phyloP scores from a whole-genome alignment of 768 basidiomycete genomes.

The Tylopilus rubrobrunneus region DNA sequence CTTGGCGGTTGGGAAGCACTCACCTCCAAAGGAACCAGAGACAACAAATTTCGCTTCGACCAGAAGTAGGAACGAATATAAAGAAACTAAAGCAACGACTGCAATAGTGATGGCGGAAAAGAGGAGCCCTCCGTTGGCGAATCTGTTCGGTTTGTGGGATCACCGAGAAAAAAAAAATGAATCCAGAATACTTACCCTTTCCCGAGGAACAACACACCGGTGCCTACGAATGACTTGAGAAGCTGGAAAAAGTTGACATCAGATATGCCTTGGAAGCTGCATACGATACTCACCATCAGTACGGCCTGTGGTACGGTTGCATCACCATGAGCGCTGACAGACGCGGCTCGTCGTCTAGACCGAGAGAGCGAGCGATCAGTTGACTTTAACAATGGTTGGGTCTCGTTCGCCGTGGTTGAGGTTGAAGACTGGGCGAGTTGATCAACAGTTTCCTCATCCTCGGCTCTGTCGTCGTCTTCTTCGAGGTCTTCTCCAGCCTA shows the following conservation, averaged over 20 bases:
- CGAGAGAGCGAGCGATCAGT: constrained; percentile 43
- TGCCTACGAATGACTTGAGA: constrained; percentile 91
- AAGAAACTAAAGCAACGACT: constrained; percentile 78
- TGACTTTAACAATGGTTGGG: constrained; percentile 51
- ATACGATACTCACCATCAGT: constrained; percentile 65
- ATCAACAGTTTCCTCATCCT: constrained; percentile 49
- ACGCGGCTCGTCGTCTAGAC: constrained; percentile 51
- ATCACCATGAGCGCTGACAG: constrained; percentile 69
- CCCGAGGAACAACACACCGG: constrained; percentile 92
- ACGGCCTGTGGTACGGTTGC: constrained; percentile 90
- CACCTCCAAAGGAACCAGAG: constrained; percentile 90
- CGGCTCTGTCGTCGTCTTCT: constrained; percentile 71
- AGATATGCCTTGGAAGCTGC: not conserved
- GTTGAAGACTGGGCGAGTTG: constrained; percentile 15
- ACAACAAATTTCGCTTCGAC: constrained; percentile 85
- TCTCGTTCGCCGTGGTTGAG: constrained; percentile 36
- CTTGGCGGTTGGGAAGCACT: constrained; percentile 16
- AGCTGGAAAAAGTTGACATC: constrained; percentile 44
- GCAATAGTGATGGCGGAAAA: constrained; percentile 80
- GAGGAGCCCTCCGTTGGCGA: constrained; percentile 91
- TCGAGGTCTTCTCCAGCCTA: constrained; percentile 91
- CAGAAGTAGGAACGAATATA: constrained; percentile 92
- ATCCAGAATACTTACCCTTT: constrained; percentile 58
- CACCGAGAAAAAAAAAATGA: not conserved
- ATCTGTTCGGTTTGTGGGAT: constrained; percentile 43